Conservation (phyloP, 225 moss, liverwort and hornwort species). For the Neckera pumila region DNA sequence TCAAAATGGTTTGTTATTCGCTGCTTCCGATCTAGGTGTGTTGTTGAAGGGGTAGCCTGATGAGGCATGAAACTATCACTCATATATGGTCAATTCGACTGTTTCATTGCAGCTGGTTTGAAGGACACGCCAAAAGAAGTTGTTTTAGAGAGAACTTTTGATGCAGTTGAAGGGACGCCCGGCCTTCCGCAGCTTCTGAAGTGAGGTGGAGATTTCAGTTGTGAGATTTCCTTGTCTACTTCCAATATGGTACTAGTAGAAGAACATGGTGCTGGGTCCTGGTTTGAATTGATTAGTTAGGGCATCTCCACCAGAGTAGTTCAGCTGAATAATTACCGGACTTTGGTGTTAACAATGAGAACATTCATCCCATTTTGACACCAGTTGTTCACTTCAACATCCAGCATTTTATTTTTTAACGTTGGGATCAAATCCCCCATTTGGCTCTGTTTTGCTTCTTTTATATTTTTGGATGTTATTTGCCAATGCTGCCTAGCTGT, state of each 20-base stretch:
- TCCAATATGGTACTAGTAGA: background rate
- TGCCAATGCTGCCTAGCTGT: background rate
- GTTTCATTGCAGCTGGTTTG: slow-evolving; percentile 39
- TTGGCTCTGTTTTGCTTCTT: background rate
- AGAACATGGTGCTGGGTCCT: background rate
- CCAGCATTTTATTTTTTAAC: background rate
- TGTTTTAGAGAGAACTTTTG: slow-evolving; percentile 60
- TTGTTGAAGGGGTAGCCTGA: no score
- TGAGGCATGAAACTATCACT: background rate
- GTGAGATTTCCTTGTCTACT: background rate
- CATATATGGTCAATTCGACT: background rate
- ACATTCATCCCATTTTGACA: background rate
- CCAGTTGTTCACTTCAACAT: background rate
- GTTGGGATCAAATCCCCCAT: background rate
- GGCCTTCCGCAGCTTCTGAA: slow-evolving; percentile 44
- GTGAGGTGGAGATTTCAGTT: background rate
- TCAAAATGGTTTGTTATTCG: no score
- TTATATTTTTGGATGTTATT: no score
- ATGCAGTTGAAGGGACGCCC: slow-evolving; percentile 28
- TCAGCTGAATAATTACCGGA: background rate
- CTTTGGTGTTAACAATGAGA: background rate
- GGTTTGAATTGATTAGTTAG: background rate
- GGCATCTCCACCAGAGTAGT: background rate
- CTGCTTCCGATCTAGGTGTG: no score
- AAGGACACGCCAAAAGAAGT: slow-evolving; percentile 78